Percentiles rank a stretch among this genome's conserved stretches.
phyloP scores from a whole-genome alignment of 1,284 basidiomycete species.

The Tremellales sp. region DNA sequence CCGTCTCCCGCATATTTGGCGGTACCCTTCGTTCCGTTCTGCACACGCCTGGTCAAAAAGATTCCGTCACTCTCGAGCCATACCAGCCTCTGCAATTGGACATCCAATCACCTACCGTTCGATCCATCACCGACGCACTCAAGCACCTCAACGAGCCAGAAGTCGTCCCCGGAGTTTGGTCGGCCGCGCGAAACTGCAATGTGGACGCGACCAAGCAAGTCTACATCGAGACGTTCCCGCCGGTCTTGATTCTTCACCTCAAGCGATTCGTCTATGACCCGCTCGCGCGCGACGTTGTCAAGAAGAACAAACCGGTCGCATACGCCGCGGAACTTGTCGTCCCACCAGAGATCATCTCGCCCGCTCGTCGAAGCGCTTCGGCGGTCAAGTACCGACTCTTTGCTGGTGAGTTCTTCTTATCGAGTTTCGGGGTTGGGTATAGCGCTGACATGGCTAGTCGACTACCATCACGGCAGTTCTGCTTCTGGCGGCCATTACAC shows the following conservation, averaged over 20 bases:
- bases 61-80: constrained; percentile 86
- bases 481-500: constrained; percentile 96
- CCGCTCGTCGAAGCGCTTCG: constrained; percentile 53
- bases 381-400: constrained; percentile 75
- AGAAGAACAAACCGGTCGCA: constrained; percentile 75
- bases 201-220: constrained; percentile 85
- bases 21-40: constrained; percentile 88
- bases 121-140: constrained; percentile 79
- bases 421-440: background rate
- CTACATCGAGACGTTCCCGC: constrained; percentile 78
- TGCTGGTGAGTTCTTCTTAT: constrained; percentile 64
- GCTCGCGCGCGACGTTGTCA: constrained; percentile 57
- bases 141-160: constrained; percentile 75
- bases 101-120: constrained; percentile 75
- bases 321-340: constrained; percentile 78
- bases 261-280: constrained; percentile 91
- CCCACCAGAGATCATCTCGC: constrained; percentile 65
- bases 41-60: constrained; percentile 72
- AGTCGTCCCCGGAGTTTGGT: constrained; percentile 67
- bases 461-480: constrained; percentile 90
- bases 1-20: constrained; percentile 87
- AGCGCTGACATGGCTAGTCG: constrained; percentile 52
- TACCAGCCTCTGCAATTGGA: constrained; percentile 87
- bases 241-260: constrained; percentile 82
- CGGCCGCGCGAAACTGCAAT: constrained; percentile 57